Percentiles rank a stretch among this genome's conserved stretches.
Evolutionary conservation across 23 red algal genomes (phyloP).

Genomic region (Gracilaria caudata): DNA sequence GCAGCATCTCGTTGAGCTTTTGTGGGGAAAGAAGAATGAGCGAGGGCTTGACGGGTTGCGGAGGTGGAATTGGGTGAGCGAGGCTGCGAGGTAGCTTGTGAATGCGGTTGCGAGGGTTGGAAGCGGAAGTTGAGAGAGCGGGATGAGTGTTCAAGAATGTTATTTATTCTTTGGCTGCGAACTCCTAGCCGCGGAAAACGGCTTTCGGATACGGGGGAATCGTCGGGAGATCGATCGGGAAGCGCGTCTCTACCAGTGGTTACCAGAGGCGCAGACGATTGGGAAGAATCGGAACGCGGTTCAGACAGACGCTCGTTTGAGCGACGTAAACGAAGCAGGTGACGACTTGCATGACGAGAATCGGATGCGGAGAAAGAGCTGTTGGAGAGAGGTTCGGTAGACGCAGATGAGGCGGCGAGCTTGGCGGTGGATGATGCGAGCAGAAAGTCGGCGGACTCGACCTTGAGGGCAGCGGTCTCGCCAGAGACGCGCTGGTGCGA

Average conservation of each 20-base stretch:
- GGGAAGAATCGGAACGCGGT: neutral
- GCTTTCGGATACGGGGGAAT: slow-evolving; percentile 14
- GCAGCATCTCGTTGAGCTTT: neutral
- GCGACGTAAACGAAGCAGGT: slow-evolving; percentile 1
- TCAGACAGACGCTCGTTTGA: slow-evolving; percentile 6
- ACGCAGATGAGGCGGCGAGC: neutral
- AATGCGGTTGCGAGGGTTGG: neutral
- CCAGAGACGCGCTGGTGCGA: slow-evolving; percentile 16
- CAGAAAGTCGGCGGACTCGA: slow-evolving; percentile 5
- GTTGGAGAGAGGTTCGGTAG: neutral
- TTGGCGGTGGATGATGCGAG: slow-evolving; percentile 13
- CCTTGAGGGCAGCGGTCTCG: slow-evolving; percentile 5
- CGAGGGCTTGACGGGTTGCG: neutral
- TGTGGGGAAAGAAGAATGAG: neutral
- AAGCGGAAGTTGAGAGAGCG: slow-evolving; percentile 34
- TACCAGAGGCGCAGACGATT: neutral
- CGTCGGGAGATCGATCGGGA: neutral
- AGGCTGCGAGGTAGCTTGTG: neutral
- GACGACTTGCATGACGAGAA: neutral
- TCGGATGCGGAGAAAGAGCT: slow-evolving; percentile 6
- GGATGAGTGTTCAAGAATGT: slow-evolving; percentile 11
- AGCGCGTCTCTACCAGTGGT: neutral
- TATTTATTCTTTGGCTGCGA: slow-evolving; percentile 21
- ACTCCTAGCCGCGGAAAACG: slow-evolving; percentile 22
- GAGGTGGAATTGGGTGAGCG: neutral